Evolutionary conservation across 805 yeast genomes (phyloP), one percentile per base, ranked within the genome.

Genomic region (Candida anglica): DNA sequence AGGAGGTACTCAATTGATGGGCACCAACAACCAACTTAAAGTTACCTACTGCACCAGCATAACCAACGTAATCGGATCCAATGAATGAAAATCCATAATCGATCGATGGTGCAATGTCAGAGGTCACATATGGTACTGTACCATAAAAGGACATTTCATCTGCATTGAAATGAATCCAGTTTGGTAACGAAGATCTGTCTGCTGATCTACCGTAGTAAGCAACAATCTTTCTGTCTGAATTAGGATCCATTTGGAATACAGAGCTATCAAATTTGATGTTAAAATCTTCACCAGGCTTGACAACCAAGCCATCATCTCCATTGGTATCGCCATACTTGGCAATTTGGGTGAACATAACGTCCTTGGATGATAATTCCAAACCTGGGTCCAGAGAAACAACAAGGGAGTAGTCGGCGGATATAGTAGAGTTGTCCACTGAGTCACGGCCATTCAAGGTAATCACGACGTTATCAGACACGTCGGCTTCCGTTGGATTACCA

Each of bases 101-200:
- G 43, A 76, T 68, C 26, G 95, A 86, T 8, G 97, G 98, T 1
- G 98, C 98, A 46, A 87, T 82, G 13, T 74, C 70, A 2, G 96
- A 85, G 45, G 86, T 82, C 20, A 86, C 86, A 6, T 82, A 68
- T 8, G 98, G 98, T 1, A 96, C 91, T 1, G 81, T 80, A 20
- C 98, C 98, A 27, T 77, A 69, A 58, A 88, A 91, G 15, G 84
- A 73, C 43, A 86, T 63, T 24, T 69, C 66, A 35, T 65, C 63
- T 4, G 72, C 48, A 50, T 87, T 80, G 52, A 91, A 93, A 34
- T 62, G 58, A 33, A 87, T 65, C 98, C 98, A 93, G 51, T 77
- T 81, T 24, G 98, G 98, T 36, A 93, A 68, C 3, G 98, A 91
- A 1, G 95, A 75, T 52, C 89, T 76, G 55, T 86, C 87, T 10